Evolutionary conservation across 2,329 filamentous ascomycete genomes (phyloP), one percentile per base, ranked within the genome.

Genomic region (Triangularia setosa): DNA sequence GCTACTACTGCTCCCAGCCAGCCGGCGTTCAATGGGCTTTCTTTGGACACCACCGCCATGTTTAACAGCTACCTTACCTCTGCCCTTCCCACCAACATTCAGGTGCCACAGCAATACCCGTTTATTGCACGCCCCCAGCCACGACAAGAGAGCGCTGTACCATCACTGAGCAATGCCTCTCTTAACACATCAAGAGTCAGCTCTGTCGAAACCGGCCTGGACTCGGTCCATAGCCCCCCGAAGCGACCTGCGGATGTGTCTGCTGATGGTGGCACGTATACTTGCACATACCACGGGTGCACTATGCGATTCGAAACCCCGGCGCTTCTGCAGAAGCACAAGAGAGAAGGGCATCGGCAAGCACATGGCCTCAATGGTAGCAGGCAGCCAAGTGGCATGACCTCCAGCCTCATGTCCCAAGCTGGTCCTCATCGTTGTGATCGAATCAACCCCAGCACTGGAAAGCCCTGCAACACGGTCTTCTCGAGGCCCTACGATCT

Each of bases 401-500:
- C 84, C 3, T 81, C 88, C 1, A 76, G 80, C 75, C 70, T 89
- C 44, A 96, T 95, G 74, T 94, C 90, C 4, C 95, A 98, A 76
- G 91, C 92, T 9, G 95, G 95, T 0, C 95, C 95, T 30, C 95
- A 98, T 80, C 90, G 89, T 72, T 99, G 95, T 77, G 91, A 93
- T 73, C 88, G 93, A 69, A 92, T 94, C 79, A 98, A 98, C 77
- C 94, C 94, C 1, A 94, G 91, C 68, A 98, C 95, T 0, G 92
- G 92, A 68, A 97, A 97, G 79, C 90, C 93, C 0, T 98, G 95
- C 84, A 94, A 92, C 75, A 96, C 93, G 0, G 83, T 97, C 61
- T 98, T 99, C 78, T 97, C 94, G 0, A 84, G 95, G 21, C 95
- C 95, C 1, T 99, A 99, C 81, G 95, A 99, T 77, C 83, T 99